Conservation (phyloP, 495 filamentous ascomycete species). For the Penicillium fimorum region DNA sequence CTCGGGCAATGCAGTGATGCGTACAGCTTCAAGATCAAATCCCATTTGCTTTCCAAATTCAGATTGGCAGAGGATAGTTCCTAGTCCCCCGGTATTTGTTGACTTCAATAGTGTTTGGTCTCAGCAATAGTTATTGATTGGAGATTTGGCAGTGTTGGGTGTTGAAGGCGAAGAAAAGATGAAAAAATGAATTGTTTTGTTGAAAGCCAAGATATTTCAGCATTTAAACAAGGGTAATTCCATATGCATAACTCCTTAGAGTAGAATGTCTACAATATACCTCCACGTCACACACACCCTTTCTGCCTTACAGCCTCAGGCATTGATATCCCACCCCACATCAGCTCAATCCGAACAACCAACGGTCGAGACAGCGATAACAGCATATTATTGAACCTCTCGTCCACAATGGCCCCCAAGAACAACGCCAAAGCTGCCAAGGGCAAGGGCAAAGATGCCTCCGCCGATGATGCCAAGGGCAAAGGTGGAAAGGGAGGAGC, state of each 20-base stretch:
- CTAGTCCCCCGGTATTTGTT: background rate
- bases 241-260: background rate
- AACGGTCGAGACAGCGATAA: slow-evolving; percentile 1
- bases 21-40: slow-evolving; percentile 40
- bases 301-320: slow-evolving; percentile 11
- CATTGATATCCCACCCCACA: slow-evolving; percentile 10
- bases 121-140: background rate
- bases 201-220: background rate
- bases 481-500: slow-evolving; percentile 43
- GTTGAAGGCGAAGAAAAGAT: background rate
- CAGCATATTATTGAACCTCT: background rate
- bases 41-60: slow-evolving; percentile 10
- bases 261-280: background rate
- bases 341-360: slow-evolving; percentile 1
- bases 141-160: background rate
- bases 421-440: slow-evolving; percentile 48
- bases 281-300: slow-evolving; percentile 3
- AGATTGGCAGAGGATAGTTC: background rate
- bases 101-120: background rate
- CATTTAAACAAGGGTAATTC: background rate
- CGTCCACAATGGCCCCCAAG: slow-evolving; percentile 50
- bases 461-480: slow-evolving; percentile 40
- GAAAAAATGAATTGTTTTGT: background rate
- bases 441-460: slow-evolving; percentile 49
- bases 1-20: slow-evolving; percentile 59